Base-by-base conservation (phyloP, 768 basidiomycete genomes). In the Pleurotus djamor region DNA sequence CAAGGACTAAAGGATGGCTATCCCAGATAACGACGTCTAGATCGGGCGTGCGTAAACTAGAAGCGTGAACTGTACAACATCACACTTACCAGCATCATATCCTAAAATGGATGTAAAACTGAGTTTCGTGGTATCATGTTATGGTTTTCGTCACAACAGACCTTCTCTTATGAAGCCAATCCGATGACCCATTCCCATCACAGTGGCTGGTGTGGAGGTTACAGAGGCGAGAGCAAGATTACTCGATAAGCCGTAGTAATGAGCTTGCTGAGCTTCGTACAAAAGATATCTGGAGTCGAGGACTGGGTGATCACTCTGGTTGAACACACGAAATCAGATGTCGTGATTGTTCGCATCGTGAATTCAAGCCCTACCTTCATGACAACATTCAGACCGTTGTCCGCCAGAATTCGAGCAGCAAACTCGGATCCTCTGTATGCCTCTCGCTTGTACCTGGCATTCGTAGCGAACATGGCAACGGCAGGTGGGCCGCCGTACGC, bases 381-480 rank as follows among this genome's bases (percentile, higher is more conserved):
- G 17, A 88, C 79, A 3, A 94, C 87, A 0, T 83, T 79, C 38
- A 94, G 79, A 2, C 85, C 88, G 34, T 83, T 77, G 60, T 94
- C 90, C 1, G 86, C 80, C 2, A 96, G 76, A 44, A 95, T 77
- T 21, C 89, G 86, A 4, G 89, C 79, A 0, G 93, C 92, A 65
- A 89, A 94, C 65, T 83, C 79, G 49, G 91, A 89, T 1, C 90
- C 92, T 47, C 91, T 81, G 69, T 85, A 96, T 0, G 80, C 66
- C 63, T 82, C 80, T 38, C 80, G 76, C 67, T 77, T 81, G 61
- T 72, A 74, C 73, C 82, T 78, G 58, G 28, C 49, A 67, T 88
- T 88, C 38, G 88, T 92, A 3, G 91, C 88, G 60, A 94, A 94
- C 44, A 96, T 71, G 2, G 94, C 93, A 43, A 87, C 76, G 2